phyloP scores from a whole-genome alignment of 2,329 filamentous ascomycete species.

The Penicillium sumatraense region DNA sequence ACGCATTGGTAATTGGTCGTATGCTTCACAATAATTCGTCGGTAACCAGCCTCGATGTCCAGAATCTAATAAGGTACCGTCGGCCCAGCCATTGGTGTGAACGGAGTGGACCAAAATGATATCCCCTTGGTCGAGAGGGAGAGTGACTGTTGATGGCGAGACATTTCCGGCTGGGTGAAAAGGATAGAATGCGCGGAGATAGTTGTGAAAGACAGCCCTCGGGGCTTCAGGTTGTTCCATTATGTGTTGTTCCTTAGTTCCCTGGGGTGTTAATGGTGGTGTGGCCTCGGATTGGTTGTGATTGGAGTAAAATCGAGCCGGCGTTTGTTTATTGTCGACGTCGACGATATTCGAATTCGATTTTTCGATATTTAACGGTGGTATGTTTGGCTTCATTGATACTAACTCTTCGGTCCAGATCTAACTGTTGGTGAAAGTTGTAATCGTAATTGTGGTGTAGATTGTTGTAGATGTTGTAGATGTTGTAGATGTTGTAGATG shows the following conservation, averaged over 20 bases:
- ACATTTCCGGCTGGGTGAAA: constrained; percentile 81
- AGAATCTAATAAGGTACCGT: constrained; percentile 85
- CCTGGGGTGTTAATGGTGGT: constrained; percentile 75
- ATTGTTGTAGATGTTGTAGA: not conserved
- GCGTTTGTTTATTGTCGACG: constrained; percentile 8
- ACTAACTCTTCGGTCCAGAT: too few relatives aligned
- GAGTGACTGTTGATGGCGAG: constrained; percentile 83
- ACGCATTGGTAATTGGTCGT: constrained; percentile 85
- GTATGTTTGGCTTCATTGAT: constrained; percentile 42
- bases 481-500: not conserved
- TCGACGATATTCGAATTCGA: constrained; percentile 32
- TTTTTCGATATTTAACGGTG: constrained; percentile 45
- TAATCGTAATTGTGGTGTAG: constrained; percentile 24
- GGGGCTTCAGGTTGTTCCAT: constrained; percentile 46
- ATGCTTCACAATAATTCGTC: constrained; percentile 97
- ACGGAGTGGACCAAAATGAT: constrained; percentile 94
- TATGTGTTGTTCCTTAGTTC: constrained; percentile 59
- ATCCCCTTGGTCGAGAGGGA: constrained; percentile 87
- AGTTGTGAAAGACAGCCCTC: constrained; percentile 84
- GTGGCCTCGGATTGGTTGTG: constrained; percentile 64
- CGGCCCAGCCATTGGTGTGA: constrained; percentile 97
- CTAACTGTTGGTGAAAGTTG: too few relatives aligned
- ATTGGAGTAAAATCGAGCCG: constrained; percentile 30
- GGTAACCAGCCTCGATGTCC: constrained; percentile 93
- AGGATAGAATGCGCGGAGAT: constrained; percentile 89